Evolutionary conservation across 2,329 filamentous ascomycete genomes (phyloP).

Genomic region (Exophiala calicioides): DNA sequence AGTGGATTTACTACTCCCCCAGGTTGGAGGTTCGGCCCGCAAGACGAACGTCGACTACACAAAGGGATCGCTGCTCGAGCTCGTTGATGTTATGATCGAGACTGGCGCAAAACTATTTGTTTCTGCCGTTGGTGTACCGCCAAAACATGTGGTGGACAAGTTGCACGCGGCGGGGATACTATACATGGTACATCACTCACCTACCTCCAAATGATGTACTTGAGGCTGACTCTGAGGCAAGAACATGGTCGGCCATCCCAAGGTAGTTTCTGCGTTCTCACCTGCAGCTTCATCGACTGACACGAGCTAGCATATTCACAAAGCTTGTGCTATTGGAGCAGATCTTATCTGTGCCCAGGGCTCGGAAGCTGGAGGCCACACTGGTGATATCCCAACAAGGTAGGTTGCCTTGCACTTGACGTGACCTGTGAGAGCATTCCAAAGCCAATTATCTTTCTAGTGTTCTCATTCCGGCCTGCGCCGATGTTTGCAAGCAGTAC

Average conservation of each 20-base stretch:
- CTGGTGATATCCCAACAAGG: slow-evolving; percentile 71
- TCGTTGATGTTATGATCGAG: slow-evolving; percentile 76
- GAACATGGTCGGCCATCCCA: slow-evolving; percentile 88
- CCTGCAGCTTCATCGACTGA: too few species aligned
- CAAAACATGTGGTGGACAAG: slow-evolving; percentile 64
- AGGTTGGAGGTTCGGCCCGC: slow-evolving; percentile 73
- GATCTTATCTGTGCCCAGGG: slow-evolving; percentile 61
- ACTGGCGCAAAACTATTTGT: slow-evolving; percentile 76
- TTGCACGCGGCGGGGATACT: slow-evolving; percentile 71
- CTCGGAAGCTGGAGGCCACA: slow-evolving; percentile 65
- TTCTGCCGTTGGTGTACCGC: slow-evolving; percentile 76
- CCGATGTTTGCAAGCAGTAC: slow-evolving; percentile 71
- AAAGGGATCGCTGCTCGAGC: slow-evolving; percentile 72
- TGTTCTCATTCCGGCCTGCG: slow-evolving; percentile 75
- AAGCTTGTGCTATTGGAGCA: slow-evolving; percentile 75
- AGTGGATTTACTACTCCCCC: slow-evolving; percentile 77
- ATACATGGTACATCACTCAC: too few species aligned
- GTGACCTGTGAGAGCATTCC: too few species aligned
- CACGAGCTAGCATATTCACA: slow-evolving; percentile 77
- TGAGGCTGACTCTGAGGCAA: too few species aligned
- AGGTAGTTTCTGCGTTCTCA: too few species aligned
- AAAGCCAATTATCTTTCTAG: too few species aligned
- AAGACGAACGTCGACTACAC: slow-evolving; percentile 83
- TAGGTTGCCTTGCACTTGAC: slow-evolving; percentile 8
- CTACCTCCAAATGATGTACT: too few species aligned